Evolutionary conservation across 2,329 filamentous ascomycete genomes (phyloP), one percentile per base, ranked within the genome.

Genomic region (Fusarium armeniacum): DNA sequence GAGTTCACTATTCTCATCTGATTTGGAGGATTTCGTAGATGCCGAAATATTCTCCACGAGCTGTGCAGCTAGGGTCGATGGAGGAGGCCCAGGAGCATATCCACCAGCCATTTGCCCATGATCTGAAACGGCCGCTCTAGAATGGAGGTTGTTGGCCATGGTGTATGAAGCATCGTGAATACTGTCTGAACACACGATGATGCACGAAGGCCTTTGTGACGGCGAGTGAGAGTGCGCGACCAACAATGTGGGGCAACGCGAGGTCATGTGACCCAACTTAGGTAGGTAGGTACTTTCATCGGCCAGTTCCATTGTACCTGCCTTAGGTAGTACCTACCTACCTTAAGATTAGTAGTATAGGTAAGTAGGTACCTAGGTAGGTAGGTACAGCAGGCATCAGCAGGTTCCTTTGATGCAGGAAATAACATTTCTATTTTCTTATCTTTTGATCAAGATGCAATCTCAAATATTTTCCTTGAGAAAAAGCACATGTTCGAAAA

Each of bases 31-130:
- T 66, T 85, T 86, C 53, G 86, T 85, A 51, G 87, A 87, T 24
- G 91, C 87, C 44, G 91, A 89, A 67, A 94, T 89, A 77, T 93
- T 93, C 77, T 93, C 90, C 69, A 96, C 93, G 60, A 98, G 89
- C 79, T 97, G 93, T 15, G 93, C 93, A 54, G 94, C 93, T 75
- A 97, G 86, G 12, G 94, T 97, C 18, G 94, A 97, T 15, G 93
- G 91, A 40, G 89, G 89, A 46, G 83, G 82, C 12, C 70, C 74
- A 20, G 60, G 52, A 33, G 68, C 60, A 32, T 62, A 44, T 24
- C 67, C 71, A 47, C 62, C 68, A 49, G 59, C 69, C 47, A 63
- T 46, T 49, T 64, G 67, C 57, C 63, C 57, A 32, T 69, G 58
- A 26, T 71, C 72, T 35, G 63, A 53, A 38, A 63, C 50, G 43